Evolutionary conservation across 805 yeast genomes (phyloP).

Genomic region (Starmerella powellii): DNA sequence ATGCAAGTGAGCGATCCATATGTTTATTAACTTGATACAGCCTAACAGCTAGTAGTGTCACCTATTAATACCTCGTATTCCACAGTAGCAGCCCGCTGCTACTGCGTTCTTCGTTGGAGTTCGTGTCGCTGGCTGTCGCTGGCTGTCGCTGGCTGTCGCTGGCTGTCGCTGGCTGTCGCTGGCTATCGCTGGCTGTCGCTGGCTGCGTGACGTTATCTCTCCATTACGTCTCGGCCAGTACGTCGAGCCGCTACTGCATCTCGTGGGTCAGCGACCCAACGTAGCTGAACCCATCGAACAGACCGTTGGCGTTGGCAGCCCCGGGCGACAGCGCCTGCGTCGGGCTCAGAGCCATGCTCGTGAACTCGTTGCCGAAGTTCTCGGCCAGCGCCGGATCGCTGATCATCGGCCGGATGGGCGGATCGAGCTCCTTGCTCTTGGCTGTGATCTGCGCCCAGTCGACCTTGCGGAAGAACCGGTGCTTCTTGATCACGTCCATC

Average conservation of each 20-base stretch:
- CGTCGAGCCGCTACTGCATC: constrained; percentile 10
- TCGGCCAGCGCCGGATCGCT: constrained; percentile 76
- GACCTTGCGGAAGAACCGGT: constrained; percentile 64
- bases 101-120: no score
- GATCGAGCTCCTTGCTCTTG: constrained; percentile 39
- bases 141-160: no score
- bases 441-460: constrained; percentile 51
- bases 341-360: constrained; percentile 41
- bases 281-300: constrained; percentile 24
- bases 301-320: background rate
- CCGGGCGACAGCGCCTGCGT: constrained; percentile 1
- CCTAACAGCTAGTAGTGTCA: no score
- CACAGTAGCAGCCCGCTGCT: no score
- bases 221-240: no score
- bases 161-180: no score
- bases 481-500: constrained; percentile 44
- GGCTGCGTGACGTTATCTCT: no score
- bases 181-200: no score
- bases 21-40: no score
- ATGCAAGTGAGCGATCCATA: no score
- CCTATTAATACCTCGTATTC: no score
- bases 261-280: constrained; percentile 19
- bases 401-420: constrained; percentile 74
- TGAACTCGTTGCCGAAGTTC: constrained; percentile 70
- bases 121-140: no score